phyloP scores from a whole-genome alignment of 2,329 filamentous ascomycete species.

The Neonectria faginata region DNA sequence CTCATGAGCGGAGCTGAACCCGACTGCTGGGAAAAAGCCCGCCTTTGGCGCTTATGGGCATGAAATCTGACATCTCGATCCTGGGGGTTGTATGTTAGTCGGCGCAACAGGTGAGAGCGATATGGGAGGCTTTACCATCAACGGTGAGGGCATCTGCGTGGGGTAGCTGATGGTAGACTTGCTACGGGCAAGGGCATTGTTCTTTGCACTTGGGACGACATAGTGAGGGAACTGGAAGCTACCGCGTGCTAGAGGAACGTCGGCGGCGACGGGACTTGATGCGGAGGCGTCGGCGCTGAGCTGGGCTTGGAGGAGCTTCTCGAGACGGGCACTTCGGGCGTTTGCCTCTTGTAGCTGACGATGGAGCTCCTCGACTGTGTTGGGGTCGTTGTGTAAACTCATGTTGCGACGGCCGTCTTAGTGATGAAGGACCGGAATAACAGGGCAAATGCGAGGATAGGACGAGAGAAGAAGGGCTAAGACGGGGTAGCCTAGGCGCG shows the following conservation, averaged over 20 bases:
- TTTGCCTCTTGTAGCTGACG: conserved; percentile 41
- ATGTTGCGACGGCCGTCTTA: conserved; percentile 30
- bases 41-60: conserved; percentile 38
- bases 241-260: conserved; percentile 30
- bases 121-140: conserved; percentile 38
- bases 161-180: conserved; percentile 46
- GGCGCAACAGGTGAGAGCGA: conserved; percentile 8
- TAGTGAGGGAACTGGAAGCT: conserved; percentile 36
- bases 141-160: conserved; percentile 38
- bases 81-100: conserved; percentile 33
- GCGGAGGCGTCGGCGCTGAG: conserved; percentile 36
- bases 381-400: conserved; percentile 39
- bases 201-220: conserved; percentile 37
- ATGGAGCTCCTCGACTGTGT: conserved; percentile 43
- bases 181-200: conserved; percentile 43
- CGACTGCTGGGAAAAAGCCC: conserved; percentile 47
- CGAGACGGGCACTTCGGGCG: conserved; percentile 40
- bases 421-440: neutral
- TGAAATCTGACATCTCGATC: conserved; percentile 33
- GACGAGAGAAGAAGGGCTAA: conserved; percentile 24
- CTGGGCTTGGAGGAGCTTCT: conserved; percentile 40
- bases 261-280: conserved; percentile 35
- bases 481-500: conserved; percentile 30
- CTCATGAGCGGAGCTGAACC: conserved; percentile 55
- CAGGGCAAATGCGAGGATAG: conserved; percentile 21